Conservation (phyloP, 2,329 filamentous ascomycete genomes). For the Gaeumannomyces sp. region DNA sequence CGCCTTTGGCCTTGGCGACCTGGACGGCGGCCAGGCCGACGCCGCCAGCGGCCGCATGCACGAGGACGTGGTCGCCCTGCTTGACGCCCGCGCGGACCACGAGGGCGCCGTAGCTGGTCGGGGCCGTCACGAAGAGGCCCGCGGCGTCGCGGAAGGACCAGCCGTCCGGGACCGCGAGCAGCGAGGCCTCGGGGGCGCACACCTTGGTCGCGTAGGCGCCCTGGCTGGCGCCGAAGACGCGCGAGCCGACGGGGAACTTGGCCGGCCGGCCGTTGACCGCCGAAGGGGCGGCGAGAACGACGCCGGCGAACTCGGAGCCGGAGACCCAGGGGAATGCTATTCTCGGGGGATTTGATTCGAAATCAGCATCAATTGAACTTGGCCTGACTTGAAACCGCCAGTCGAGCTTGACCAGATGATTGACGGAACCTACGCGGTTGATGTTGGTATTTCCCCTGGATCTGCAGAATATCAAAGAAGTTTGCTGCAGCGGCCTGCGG, state of each 20-base stretch:
- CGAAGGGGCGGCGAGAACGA: conserved; percentile 56
- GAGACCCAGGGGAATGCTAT: conserved; percentile 76
- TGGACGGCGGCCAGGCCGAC: conserved; percentile 90
- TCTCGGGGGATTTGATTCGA: not conserved
- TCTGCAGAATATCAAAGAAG: conserved; percentile 95
- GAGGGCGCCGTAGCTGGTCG: conserved; percentile 80
- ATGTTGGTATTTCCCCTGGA: conserved; percentile 91
- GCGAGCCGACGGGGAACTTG: conserved; percentile 69
- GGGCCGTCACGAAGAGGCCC: conserved; percentile 85
- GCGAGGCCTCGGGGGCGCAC: conserved; percentile 55
- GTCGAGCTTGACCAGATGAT: not conserved
- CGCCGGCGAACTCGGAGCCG: conserved; percentile 77
- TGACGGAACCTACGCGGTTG: conserved; percentile 55
- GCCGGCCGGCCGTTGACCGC: conserved; percentile 32
- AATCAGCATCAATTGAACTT: conserved; percentile 9
- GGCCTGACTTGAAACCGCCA: not conserved
- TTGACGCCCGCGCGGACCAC: conserved; percentile 73
- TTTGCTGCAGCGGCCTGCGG: conserved; percentile 70
- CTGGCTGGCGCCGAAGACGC: conserved; percentile 80
- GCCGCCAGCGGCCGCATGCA: conserved; percentile 88
- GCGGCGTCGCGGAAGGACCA: conserved; percentile 84
- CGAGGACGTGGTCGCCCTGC: conserved; percentile 76
- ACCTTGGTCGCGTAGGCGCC: conserved; percentile 80
- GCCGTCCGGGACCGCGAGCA: conserved; percentile 69
- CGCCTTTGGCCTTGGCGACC: conserved; percentile 84